Base-by-base conservation (phyloP, 2,329 filamentous ascomycete species). In the Penicillium hesseltinei region DNA sequence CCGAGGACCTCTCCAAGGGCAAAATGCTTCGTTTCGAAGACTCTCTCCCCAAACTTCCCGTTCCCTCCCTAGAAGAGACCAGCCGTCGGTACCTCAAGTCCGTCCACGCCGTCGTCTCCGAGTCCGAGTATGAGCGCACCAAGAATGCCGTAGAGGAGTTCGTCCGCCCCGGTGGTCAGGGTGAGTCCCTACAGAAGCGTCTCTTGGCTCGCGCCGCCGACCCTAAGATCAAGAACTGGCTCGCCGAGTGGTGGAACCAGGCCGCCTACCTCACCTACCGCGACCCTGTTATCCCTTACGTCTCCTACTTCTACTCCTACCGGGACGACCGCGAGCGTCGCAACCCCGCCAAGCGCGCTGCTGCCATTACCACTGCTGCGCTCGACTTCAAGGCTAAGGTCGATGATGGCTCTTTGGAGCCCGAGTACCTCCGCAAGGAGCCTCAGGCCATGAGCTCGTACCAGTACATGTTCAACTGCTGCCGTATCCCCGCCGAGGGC, bases 281-380 rank as follows among this genome's bases (percentile, higher is more conserved):
- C 65, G 94, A 97, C 75, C 94, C 94, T 11, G 91, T 99, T 46
- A 90, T 97, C 19, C 94, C 94, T 60, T 99, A 97, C 73, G 94
- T 99, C 71, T 96, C 91, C 77, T 99, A 99, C 84, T 99, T 99
- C 81, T 99, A 99, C 81, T 97, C 92, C 54, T 93, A 97, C 80
- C 87, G 91, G 66, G 94, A 99, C 77, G 95, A 99, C 77, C 87
- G 91, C 66, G 84, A 88, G 72, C 86, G 93, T 65, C 87, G 92
- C 62, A 86, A 97, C 75, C 94, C 94, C 0, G 88, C 89, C 62
- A 96, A 95, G 83, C 90, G 94, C 62, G 94, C 94, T 4, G 94
- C 94, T 4, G 92, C 93, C 63, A 89, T 99, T 64, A 87, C 90
- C 1, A 91, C 90, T 1, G 88, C 91, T 8, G 88, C 86, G 1